Evolutionary conservation across 1,284 basidiomycete genomes (phyloP).

Genomic region (Puccinia novopanici): DNA sequence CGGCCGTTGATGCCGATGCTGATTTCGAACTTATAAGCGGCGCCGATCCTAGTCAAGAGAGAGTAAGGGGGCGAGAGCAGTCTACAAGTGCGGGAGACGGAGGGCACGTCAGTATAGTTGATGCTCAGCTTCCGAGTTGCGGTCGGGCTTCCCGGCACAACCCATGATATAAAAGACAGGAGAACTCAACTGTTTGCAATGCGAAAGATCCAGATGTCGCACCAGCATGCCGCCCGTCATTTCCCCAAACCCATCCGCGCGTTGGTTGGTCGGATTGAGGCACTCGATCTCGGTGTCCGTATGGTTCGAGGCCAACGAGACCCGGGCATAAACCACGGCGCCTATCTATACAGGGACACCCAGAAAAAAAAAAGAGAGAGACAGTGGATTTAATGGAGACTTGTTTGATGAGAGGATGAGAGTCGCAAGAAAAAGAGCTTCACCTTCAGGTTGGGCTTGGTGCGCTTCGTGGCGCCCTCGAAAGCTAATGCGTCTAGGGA

Average conservation of each 20-base stretch:
- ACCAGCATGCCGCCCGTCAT: slow-evolving; percentile 73
- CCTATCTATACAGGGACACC: slow-evolving; percentile 67
- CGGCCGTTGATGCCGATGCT: slow-evolving; percentile 79
- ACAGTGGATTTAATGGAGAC: not conserved
- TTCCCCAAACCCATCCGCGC: slow-evolving; percentile 79
- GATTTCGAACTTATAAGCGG: slow-evolving; percentile 72
- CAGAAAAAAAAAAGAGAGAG: not conserved
- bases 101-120: slow-evolving; percentile 2
- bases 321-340: slow-evolving; percentile 74
- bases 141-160: not conserved
- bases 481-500: slow-evolving; percentile 77
- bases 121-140: not conserved
- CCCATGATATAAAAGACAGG: not conserved
- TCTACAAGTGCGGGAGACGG: slow-evolving; percentile 60
- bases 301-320: slow-evolving; percentile 80
- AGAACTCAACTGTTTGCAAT: slow-evolving; percentile 72
- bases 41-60: slow-evolving; percentile 69
- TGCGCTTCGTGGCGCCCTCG: slow-evolving; percentile 80
- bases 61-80: slow-evolving; percentile 73
- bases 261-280: slow-evolving; percentile 79
- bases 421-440: slow-evolving; percentile 20
- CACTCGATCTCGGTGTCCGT: slow-evolving; percentile 87
- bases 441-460: slow-evolving; percentile 79
- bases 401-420: not conserved
- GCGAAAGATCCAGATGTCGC: slow-evolving; percentile 65